phyloP scores from a whole-genome alignment of 331 rosid species.

The Saraca asoca region DNA sequence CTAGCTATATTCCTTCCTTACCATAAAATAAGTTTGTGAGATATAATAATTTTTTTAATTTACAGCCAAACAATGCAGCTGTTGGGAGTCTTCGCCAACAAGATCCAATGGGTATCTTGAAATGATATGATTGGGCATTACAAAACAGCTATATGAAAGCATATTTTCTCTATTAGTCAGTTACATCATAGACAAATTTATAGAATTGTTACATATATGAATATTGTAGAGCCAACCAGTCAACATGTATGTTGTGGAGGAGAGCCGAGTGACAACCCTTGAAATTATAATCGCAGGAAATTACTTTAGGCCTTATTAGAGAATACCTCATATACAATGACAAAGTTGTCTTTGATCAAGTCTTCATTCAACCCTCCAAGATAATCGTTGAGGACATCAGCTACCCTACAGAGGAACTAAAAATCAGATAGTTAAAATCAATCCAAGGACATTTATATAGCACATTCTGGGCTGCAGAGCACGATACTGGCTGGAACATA shows the following conservation, averaged over 20 bases:
- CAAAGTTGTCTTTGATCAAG: constrained; percentile 78
- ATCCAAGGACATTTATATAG: not conserved
- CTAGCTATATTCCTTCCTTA: not conserved
- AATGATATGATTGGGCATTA: constrained; percentile 8
- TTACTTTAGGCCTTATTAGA: not conserved
- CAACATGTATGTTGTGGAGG: not conserved
- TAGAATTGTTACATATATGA: not conserved
- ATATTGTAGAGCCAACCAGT: not conserved
- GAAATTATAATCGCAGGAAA: constrained; percentile 12
- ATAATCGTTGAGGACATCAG: constrained; percentile 83
- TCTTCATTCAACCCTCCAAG: constrained; percentile 93
- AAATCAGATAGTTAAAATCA: constrained; percentile 47
- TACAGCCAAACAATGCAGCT: not conserved
- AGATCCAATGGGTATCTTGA: not conserved
- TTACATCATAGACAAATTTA: constrained; percentile 5
- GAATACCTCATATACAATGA: constrained; percentile 83
- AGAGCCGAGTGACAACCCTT: constrained; percentile 3
- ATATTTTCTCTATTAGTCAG: not conserved
- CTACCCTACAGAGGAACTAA: constrained; percentile 96
- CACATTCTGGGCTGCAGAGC: constrained; percentile 5
- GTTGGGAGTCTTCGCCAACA: not conserved
- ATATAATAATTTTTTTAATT: not conserved
- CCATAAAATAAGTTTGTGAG: not conserved
- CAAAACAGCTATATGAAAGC: no score
- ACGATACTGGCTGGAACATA: constrained; percentile 13